Base-by-base conservation (phyloP, 352 stramenopile species). In the Globisporangium uncinulatum region DNA sequence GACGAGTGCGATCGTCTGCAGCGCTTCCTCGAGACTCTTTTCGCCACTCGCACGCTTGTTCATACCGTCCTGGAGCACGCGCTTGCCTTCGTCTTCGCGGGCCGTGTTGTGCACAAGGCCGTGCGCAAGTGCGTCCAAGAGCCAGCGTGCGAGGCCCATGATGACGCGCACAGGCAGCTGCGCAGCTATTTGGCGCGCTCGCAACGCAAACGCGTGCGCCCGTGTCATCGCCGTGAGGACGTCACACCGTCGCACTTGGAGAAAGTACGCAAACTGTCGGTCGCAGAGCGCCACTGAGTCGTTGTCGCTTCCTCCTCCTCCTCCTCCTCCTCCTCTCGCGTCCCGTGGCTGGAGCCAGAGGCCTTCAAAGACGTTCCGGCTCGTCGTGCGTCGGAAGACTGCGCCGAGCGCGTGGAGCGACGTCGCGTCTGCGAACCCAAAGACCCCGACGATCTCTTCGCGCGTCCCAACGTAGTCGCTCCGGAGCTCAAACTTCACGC, bases 291-390 rank as follows among this genome's bases (percentile, higher is more conserved):
- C 36, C 8, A 77, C 47, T 13, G 51, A 24, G 11, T 20, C 58
- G 19, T 45, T 45, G 2, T 54, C 41, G 47, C 60, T 54, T 17
- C 31, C 1, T 29, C 43, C 43, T 24, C 63, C 46, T 8, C 24
- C 44, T 17, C 31, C 1, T 29, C 43, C 43, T 24, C 24, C 24
- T 29, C 24, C 24, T 29, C 24, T 29, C 24, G 24, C 4, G 24
- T 29, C 24, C 4, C 24, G 24, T 4, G 24, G 24, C 57, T 84
- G 68, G 17, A 89, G 66, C 80, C 83, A 93, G 43, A 93, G 67
- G 0, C 78, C 83, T 69, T 91, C 83, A 52, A 91, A 93, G 24
- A 87, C 78, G 52, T 89, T 93, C 50, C 72, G 74, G n/a, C 75
- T 44, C 7, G 78, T 88, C 29, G 83, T 90, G 54, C 76, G 64